Percentiles rank a stretch among this genome's conserved stretches.
phyloP scores from a whole-genome alignment of 345 rosid genomes.

The Trapa bicornis region DNA sequence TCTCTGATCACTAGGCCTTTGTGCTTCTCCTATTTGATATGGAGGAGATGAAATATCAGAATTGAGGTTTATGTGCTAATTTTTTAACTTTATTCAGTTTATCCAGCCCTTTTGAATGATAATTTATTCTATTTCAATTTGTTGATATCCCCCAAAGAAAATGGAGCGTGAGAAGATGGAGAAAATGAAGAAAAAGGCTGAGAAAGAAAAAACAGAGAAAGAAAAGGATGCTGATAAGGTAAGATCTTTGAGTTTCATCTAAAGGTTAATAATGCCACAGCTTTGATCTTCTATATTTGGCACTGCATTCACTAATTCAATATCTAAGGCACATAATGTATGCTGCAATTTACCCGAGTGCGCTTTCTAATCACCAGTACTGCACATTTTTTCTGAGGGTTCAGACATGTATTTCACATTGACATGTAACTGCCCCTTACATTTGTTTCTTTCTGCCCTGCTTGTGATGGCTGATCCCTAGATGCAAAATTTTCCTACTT shows the following conservation, averaged over 20 bases:
- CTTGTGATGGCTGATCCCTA: too few species aligned
- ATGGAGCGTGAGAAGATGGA: conserved; percentile 74
- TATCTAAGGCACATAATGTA: too few species aligned
- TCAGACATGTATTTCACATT: too few species aligned
- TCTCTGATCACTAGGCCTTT: not conserved
- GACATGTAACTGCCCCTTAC: too few species aligned
- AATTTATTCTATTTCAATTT: not conserved
- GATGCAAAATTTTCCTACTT: too few species aligned
- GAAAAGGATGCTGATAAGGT: conserved; percentile 56
- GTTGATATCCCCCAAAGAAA: conserved; percentile 34
- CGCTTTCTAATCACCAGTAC: too few species aligned
- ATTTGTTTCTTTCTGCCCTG: too few species aligned
- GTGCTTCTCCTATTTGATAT: not conserved
- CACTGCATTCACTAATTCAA: too few species aligned
- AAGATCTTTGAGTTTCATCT: not conserved
- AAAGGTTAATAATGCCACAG: too few species aligned
- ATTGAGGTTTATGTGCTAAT: not conserved
- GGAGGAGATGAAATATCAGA: not conserved
- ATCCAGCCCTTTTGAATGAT: not conserved
- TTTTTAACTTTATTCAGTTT: not conserved
- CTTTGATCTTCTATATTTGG: too few species aligned
- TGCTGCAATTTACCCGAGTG: too few species aligned
- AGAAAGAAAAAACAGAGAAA: conserved; percentile 37
- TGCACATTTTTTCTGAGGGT: too few species aligned
- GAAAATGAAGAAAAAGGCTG: conserved; percentile 47